Base-by-base conservation (phyloP, 179 eudicot genomes). In the Pouteria campechiana region DNA sequence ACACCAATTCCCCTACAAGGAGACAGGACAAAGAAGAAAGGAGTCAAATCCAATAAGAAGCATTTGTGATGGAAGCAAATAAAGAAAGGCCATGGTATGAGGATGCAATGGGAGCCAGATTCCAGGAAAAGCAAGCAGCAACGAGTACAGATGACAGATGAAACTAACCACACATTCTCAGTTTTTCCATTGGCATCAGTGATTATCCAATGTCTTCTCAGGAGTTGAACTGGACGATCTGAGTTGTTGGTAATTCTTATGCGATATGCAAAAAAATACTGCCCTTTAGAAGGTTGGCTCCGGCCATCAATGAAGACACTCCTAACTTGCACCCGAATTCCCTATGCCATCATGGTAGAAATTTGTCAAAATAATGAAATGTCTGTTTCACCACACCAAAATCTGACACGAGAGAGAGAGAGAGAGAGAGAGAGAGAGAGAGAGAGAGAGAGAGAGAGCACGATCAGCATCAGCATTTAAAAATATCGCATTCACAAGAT, bases 201-300 rank as follows among this genome's bases (percentile, higher is more conserved):
- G 40, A 90, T 86, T 50, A 86, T 90, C 98, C 98, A 90, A 56
- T 90, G 98, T 60, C 98, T 69, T 73, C 95, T 81, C 34, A 90
- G 78, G 61, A 90, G 80, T 67, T 90, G 98, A 37, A 85, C 93
- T 12, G 98, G 84, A 5, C 93, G 90, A 29, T 81, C 68, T 44
- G 98, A 90, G 50, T 86, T 86, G 65, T 90, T 90, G 34, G 90
- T 76, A 52, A 90, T 86, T 63, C 98, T 76, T 47, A 90, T 90
- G 73, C 95, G 72, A 45, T 90, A 90, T 15, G 95, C 98, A 54
- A 52, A 90, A 56, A 85, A 90, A 61, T 76, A 85, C 55, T 74
- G 93, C 14, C 72, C 80, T 66, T 79, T 90, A 6, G 76, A 68
- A 25, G 98, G 98, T 53, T 86, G 95, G 51, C 98, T 81, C 58